Base-by-base conservation (phyloP, 1,284 basidiomycete genomes). In the Papiliotrema terrestris region DNA sequence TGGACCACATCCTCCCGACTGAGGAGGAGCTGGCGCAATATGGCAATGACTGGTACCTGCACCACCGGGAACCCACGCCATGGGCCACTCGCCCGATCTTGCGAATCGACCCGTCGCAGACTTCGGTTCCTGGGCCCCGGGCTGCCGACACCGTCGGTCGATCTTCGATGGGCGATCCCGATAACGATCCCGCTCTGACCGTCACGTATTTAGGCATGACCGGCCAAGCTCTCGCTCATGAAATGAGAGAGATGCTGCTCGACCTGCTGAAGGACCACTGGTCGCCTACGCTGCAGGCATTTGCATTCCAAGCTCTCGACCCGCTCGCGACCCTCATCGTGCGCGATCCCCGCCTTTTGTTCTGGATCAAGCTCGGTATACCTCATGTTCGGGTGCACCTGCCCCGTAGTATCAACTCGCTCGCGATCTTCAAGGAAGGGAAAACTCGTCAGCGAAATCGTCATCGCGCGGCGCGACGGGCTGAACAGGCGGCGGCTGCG, bases 381-480 rank as follows among this genome's bases (percentile, higher is more conserved):
- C 58, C 60, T 13, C 63, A 65, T 45, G 63, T 68, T 43, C 52
- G 68, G 25, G 62, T 69, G 15, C 65, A 66, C 38, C 56, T 69
- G 3, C 68, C 68, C 9, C 50, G 64, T 6, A 59, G 54, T 6
- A 43, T 57, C 35, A 59, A 59, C 49, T 55, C 62, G 6, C 47
- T 69, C 13, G 59, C 61, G 1, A 45, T 67, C 2, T 66, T 69
- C 60, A 66, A 66, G 44, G 64, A 62, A 4, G 13, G 52, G 1
- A 58, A 54, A 23, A 62, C 68, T 46, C 23, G 52, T 22, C 42
- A 49, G 2, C 25, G 61, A 19, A 64, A 64, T 45, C 39, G 57
- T n/a, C n/a, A 8, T 8, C 52, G 61, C 29, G 45, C 17, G 8
- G 25, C 43, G 26, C 23, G 48, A 52, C 6, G 52, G 41, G n/a